phyloP scores from a whole-genome alignment of 1,139 yeast genomes.

The Geotrichum carabidarum region DNA sequence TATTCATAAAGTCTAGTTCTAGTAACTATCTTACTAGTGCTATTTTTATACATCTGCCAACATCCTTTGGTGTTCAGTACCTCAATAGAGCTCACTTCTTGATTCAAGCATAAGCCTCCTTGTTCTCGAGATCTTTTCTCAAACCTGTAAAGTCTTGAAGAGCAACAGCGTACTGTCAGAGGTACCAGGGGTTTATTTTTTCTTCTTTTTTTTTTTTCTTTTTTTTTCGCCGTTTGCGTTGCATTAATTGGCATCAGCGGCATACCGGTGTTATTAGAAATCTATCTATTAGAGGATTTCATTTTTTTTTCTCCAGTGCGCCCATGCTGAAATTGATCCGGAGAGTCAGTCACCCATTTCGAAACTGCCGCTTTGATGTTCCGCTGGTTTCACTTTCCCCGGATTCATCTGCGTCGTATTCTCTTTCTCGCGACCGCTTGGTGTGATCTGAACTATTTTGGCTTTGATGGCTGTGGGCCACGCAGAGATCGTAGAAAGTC shows the following conservation, averaged over 20 bases:
- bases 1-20: too few relatives aligned
- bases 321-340: too few relatives aligned
- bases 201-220: background rate
- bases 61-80: constrained; percentile 7
- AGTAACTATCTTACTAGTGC: too few relatives aligned
- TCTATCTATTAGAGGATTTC: too few relatives aligned
- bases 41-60: constrained; percentile 18
- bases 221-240: background rate
- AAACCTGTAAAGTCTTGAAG: constrained; percentile 9
- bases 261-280: too few relatives aligned
- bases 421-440: constrained; percentile 3
- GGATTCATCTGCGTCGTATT: background rate
- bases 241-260: too few relatives aligned
- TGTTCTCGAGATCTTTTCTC: too few relatives aligned
- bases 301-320: too few relatives aligned
- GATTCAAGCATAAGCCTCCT: constrained; percentile 12
- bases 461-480: constrained; percentile 18
- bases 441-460: background rate
- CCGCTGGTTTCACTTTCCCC: background rate
- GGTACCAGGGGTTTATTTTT: constrained; percentile 14
- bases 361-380: background rate
- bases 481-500: constrained; percentile 27
- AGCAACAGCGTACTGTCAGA: constrained; percentile 13
- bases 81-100: constrained; percentile 21
- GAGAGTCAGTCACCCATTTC: background rate